Percentiles rank a stretch among this genome's conserved stretches.
These are phyloP conservation scores for Diplocarpon mali DNA, from an alignment of 2,329 filamentous ascomycete species.

Conservation along the genomic window DNA sequence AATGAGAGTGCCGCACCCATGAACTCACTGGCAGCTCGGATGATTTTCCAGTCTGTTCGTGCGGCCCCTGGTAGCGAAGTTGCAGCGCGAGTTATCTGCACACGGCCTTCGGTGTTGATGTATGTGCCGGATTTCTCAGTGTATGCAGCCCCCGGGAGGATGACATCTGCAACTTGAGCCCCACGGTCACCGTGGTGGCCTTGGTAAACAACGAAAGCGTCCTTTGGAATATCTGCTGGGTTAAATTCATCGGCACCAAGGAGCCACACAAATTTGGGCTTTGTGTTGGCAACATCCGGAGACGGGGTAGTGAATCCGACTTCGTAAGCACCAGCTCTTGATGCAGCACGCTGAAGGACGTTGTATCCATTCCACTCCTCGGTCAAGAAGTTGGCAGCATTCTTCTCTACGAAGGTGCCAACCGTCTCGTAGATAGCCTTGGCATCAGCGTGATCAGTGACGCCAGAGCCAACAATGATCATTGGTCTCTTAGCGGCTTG, in stretches of 20 bases:
- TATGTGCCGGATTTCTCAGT: slow-evolving; percentile 96
- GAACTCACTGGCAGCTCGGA: slow-evolving; percentile 87
- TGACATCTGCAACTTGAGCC: slow-evolving; percentile 83
- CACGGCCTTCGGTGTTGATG: slow-evolving; percentile 94
- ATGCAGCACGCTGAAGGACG: slow-evolving; percentile 86
- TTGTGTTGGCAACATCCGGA: slow-evolving; percentile 66
- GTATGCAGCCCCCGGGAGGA: slow-evolving; percentile 90
- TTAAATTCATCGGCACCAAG: slow-evolving; percentile 88
- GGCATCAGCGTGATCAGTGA: slow-evolving; percentile 81
- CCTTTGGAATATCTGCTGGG: slow-evolving; percentile 80
- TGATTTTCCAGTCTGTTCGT: slow-evolving; percentile 97
- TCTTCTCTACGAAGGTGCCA: slow-evolving; percentile 85
- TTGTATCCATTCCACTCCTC: slow-evolving; percentile 97
- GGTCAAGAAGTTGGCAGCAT: slow-evolving; percentile 77
- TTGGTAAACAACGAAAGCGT: slow-evolving; percentile 95
- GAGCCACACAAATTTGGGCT: slow-evolving; percentile 93
- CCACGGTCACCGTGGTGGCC: slow-evolving; percentile 94
- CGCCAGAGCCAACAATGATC: slow-evolving; percentile 90
- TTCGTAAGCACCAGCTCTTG: slow-evolving; percentile 86
- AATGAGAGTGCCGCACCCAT: slow-evolving; percentile 79
- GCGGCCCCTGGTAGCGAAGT: slow-evolving; percentile 81
- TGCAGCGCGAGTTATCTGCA: slow-evolving; percentile 85
- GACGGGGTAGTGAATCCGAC: slow-evolving; percentile 89
- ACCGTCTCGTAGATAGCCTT: slow-evolving; percentile 90
- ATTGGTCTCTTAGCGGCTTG: slow-evolving; percentile 80